Conservation (phyloP, 352 stramenopile genomes). For the Thraustotheca clavata region DNA sequence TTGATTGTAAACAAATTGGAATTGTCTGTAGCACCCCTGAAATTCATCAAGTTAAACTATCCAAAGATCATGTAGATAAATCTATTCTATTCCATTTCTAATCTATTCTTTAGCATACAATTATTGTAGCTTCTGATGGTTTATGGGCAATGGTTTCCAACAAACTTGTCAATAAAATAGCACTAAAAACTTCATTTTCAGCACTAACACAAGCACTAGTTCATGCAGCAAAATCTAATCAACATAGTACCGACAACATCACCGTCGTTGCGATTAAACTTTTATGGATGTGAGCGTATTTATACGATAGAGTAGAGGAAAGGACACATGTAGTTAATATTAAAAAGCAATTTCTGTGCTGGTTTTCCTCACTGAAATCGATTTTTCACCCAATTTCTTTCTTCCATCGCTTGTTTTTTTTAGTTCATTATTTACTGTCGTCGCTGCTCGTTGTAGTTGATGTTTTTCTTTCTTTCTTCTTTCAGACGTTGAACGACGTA, state of each 20-base stretch:
- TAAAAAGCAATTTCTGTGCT: slow-evolving; percentile 6
- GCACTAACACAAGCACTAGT: neutral
- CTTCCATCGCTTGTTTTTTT: neutral
- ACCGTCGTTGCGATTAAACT: slow-evolving; percentile 66
- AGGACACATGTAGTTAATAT: neutral
- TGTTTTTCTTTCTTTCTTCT: neutral
- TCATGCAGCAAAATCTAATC: slow-evolving; percentile 22
- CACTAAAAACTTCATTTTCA: neutral
- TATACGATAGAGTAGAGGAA: neutral
- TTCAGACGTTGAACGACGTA: slow-evolving; percentile 12
- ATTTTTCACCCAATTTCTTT: neutral
- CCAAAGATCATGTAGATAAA: neutral
- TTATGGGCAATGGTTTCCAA: slow-evolving; percentile 13
- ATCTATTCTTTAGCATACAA: neutral
- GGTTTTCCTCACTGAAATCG: neutral
- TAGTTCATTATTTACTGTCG: neutral
- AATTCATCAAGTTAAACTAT: neutral
- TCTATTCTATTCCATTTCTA: neutral
- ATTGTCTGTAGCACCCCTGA: slow-evolving; percentile 4
- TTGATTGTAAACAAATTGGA: slow-evolving; percentile 19
- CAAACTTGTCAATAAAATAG: neutral
- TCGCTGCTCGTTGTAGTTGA: neutral
- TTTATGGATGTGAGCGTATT: slow-evolving; percentile 17
- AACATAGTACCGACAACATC: slow-evolving; percentile 66
- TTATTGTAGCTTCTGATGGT: slow-evolving; percentile 16